Percentiles rank a stretch among this genome's conserved stretches.
Evolutionary conservation across 768 basidiomycete genomes (phyloP).

Genomic region (Hydnum rufescens): DNA sequence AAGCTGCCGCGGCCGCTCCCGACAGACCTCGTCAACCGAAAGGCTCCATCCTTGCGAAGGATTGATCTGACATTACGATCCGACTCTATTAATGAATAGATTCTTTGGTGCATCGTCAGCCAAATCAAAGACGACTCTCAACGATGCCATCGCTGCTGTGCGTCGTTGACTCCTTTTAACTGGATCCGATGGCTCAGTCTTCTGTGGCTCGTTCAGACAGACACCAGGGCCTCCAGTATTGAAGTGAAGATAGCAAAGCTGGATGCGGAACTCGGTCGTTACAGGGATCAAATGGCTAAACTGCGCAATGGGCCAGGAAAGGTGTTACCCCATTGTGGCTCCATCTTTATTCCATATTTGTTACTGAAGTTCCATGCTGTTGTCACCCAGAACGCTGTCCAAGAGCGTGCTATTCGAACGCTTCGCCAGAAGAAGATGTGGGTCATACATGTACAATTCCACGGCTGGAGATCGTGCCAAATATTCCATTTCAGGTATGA

Average conservation of each 20-base stretch:
- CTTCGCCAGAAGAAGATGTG: constrained; percentile 86
- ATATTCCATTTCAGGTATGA: constrained; percentile 46
- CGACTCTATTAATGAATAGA: constrained; percentile 45
- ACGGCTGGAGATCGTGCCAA: neutral
- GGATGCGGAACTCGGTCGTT: constrained; percentile 75
- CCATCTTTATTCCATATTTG: neutral
- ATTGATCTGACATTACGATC: no score
- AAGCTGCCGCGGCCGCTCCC: no score
- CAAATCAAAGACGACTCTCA: constrained; percentile 65
- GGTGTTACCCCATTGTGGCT: constrained; percentile 25
- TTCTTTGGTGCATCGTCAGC: constrained; percentile 57
- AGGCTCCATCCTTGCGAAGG: no score
- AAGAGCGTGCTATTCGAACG: constrained; percentile 81
- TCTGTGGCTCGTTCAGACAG: constrained; percentile 37
- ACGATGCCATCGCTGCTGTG: constrained; percentile 85
- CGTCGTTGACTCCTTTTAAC: constrained; percentile 16
- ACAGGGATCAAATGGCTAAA: constrained; percentile 93
- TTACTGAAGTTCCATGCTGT: neutral
- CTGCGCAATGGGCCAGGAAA: constrained; percentile 88
- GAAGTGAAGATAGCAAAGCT: constrained; percentile 96
- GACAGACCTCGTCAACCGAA: no score
- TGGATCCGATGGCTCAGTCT: neutral
- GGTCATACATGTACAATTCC: constrained; percentile 4
- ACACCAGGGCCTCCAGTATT: constrained; percentile 63
- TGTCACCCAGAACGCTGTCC: constrained; percentile 52